A percentile compares a stretch with the other conserved stretches of the same genome.
phyloP scores from a whole-genome alignment of 164 flowering plant species.

The Vitis cinerea region DNA sequence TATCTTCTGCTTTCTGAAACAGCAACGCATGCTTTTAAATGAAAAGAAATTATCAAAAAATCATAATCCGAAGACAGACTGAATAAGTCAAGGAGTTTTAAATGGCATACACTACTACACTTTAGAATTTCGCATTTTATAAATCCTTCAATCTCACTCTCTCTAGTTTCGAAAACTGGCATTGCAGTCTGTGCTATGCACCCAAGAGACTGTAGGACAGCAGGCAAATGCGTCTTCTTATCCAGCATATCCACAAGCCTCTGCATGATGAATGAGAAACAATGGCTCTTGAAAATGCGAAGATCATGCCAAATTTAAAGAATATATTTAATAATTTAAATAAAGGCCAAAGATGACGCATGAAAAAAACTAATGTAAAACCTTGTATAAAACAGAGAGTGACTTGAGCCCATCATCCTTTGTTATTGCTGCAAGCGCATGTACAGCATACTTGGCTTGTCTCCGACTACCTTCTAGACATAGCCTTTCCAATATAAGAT shows the following conservation, averaged over 20 bases:
- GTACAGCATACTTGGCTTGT: conserved; percentile 98
- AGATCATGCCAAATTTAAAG: not conserved
- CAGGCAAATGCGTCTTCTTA: conserved; percentile 77
- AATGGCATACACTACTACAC: conserved; percentile 52
- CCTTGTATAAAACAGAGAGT: conserved; percentile 95
- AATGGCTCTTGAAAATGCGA: conserved; percentile 15
- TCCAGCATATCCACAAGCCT: conserved; percentile 93
- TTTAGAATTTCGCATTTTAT: conserved; percentile 62
- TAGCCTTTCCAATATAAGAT: conserved; percentile 78
- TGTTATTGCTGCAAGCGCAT: conserved; percentile 91
- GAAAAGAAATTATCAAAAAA: conserved; percentile 2
- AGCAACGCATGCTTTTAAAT: not conserved
- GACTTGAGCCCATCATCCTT: conserved; percentile 98
- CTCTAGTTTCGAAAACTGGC: conserved; percentile 97
- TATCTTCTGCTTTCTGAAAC: conserved; percentile 58
- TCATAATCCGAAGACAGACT: not conserved
- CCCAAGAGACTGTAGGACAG: conserved; percentile 90
- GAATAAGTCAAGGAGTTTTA: not conserved
- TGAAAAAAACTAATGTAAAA: conserved; percentile 14
- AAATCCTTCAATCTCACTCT: conserved; percentile 73
- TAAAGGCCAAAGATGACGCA: not conserved
- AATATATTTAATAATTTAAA: not conserved
- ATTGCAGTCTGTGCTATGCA: conserved; percentile 96
- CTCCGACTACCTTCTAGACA: conserved; percentile 92
- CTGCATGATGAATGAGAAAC: conserved; percentile 42